phyloP scores from a whole-genome alignment of 2,329 filamentous ascomycete species.

The Aspergillus sergii region DNA sequence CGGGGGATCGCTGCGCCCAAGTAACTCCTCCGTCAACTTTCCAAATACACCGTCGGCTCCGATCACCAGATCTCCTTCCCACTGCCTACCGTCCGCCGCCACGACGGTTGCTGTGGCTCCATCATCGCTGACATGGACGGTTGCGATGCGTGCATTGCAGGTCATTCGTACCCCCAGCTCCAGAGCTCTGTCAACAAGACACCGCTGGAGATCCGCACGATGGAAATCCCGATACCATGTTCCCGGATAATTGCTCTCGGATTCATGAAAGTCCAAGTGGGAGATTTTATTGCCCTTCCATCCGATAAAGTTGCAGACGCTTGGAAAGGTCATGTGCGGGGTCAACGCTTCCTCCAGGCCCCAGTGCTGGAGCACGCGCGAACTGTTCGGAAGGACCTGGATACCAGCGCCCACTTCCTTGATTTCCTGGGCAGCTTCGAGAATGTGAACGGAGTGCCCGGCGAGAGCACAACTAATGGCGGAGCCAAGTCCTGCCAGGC shows the following conservation, averaged over 20 bases:
- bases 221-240: slow-evolving; percentile 58
- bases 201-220: slow-evolving; percentile 54
- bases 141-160: slow-evolving; percentile 48
- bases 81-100: slow-evolving; percentile 26
- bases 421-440: not conserved
- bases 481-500: slow-evolving; percentile 24
- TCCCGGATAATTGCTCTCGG: slow-evolving; percentile 38
- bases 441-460: not conserved
- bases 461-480: not conserved
- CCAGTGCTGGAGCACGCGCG: slow-evolving; percentile 23
- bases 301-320: slow-evolving; percentile 52
- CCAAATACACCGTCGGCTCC: slow-evolving; percentile 34
- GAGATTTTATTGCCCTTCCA: slow-evolving; percentile 58
- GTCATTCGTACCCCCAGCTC: slow-evolving; percentile 53
- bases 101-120: slow-evolving; percentile 42
- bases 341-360: slow-evolving; percentile 49
- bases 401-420: not conserved
- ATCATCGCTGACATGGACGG: slow-evolving; percentile 40
- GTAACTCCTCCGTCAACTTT: slow-evolving; percentile 42
- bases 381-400: not conserved
- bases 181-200: slow-evolving; percentile 50
- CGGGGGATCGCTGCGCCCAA: slow-evolving; percentile 49
- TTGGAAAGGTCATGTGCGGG: slow-evolving; percentile 45
- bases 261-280: slow-evolving; percentile 52
- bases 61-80: slow-evolving; percentile 28